Evolutionary conservation across 1,284 basidiomycete genomes (phyloP), one percentile per base, ranked within the genome.

Genomic region (Kwoniella shivajii): DNA sequence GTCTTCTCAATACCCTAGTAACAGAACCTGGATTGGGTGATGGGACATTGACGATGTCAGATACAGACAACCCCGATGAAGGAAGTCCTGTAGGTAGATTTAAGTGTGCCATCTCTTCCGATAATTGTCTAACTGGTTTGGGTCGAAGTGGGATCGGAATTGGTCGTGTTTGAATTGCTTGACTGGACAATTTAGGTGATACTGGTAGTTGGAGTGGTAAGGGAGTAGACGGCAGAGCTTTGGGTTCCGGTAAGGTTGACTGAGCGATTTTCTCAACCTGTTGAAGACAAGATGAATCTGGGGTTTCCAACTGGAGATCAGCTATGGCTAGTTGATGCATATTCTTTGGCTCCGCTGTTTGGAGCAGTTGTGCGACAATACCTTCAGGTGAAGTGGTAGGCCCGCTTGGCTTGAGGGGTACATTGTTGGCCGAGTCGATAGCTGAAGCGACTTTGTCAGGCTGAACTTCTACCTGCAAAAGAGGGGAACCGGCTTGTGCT

Each of bases 11-110:
- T 24, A 72, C 30, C 9, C 64, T 51, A n/a, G 44, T 39, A 6
- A 61, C 51, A 4, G 56, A 57, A 1, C 49, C 56, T 1, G 52
- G 31, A 30, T 58, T 58, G 1, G 59, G 56, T 3, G 66, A 67
- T 2, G 65, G 63, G 16, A 72, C 51, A 5, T 65, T 60, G 13
- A 72, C 54, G 31, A 71, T 36, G 49, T 71, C 70, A 1, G 65
- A 68, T 2, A 66, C 65, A 2, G 70, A 71, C 2, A 72, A 42
- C 2, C 70, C 70, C 1, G 64, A 63, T 6, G 60, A 49, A 2
- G 70, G 70, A 2, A 69, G 59, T 11, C 63, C 61, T 2, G 50
- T 34, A 0, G 68, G 70, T 13, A 72, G 49, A 6, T 44, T 43
- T 43, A 63, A 36, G 37, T 37, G 30, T n/a, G n/a, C n/a, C 39